phyloP scores from a whole-genome alignment of 176 grass and related monocot genomes.

The Alopecurus myosuroides region DNA sequence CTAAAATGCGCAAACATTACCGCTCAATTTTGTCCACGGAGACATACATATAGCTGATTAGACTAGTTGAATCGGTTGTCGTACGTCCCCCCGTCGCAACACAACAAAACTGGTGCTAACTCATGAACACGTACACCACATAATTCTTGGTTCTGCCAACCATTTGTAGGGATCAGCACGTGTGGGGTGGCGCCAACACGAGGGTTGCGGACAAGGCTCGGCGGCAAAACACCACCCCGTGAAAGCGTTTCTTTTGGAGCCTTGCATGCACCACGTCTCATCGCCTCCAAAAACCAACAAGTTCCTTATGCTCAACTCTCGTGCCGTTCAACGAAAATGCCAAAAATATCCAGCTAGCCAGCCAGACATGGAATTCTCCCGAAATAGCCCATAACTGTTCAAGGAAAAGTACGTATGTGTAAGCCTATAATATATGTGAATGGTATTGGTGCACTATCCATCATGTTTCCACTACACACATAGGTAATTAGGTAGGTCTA shows the following conservation, averaged over 20 bases:
- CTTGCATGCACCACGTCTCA: conserved; percentile 32
- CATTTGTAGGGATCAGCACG: conserved; percentile 47
- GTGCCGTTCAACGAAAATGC: conserved; percentile 23
- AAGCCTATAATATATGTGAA: not conserved
- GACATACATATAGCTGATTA: not conserved
- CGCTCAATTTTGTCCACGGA: conserved; percentile 4
- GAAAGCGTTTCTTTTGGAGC: conserved; percentile 42
- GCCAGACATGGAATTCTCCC: conserved; percentile 24
- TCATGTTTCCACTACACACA: not conserved
- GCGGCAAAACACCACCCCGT: conserved; percentile 36
- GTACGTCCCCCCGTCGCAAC: conserved; percentile 20
- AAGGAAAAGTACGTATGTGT: not conserved
- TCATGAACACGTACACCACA: conserved; percentile 19
- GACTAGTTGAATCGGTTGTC: conserved; percentile 23
- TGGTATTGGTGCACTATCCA: not conserved
- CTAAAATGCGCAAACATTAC: not conserved
- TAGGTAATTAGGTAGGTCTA: too few relatives aligned
- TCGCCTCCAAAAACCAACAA: conserved; percentile 38
- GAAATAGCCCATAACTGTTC: conserved; percentile 14
- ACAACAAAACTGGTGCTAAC: conserved; percentile 34
- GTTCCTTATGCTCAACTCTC: conserved; percentile 9
- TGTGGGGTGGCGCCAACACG: not conserved
- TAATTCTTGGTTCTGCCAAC: conserved; percentile 2
- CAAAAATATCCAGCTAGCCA: conserved; percentile 41
- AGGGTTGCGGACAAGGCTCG: conserved; percentile 25